Percentiles rank a stretch among this genome's conserved stretches.
Evolutionary conservation across 2,329 filamentous ascomycete species (phyloP).

Genomic region (Colletotrichum eremochloae): DNA sequence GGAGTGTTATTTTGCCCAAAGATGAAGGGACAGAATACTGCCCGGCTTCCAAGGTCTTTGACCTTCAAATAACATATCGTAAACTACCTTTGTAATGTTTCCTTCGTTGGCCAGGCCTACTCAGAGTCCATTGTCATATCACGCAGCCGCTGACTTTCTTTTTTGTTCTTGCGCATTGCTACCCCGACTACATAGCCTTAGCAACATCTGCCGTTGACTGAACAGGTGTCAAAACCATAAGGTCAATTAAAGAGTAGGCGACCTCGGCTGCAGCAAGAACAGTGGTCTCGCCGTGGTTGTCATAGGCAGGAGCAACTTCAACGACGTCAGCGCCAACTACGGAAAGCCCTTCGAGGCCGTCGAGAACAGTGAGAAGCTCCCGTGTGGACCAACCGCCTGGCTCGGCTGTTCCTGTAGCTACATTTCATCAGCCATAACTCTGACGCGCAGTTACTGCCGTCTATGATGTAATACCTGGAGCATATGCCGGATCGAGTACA

Average conservation of each 20-base stretch:
- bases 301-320: constrained; percentile 83
- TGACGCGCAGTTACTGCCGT: background rate
- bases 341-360: constrained; percentile 78
- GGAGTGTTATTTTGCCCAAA: background rate
- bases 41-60: background rate
- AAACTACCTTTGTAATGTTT: too few relatives aligned
- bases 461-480: constrained; percentile 62
- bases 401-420: constrained; percentile 81
- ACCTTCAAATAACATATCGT: too few relatives aligned
- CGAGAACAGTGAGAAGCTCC: constrained; percentile 80
- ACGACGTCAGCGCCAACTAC: constrained; percentile 85
- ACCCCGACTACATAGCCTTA: background rate
- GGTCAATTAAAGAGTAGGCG: constrained; percentile 78
- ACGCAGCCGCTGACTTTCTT: background rate
- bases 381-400: constrained; percentile 85
- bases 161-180: background rate
- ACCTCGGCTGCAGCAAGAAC: constrained; percentile 80
- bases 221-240: constrained; percentile 63
- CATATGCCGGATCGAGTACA: constrained; percentile 78
- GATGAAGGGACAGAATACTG: background rate
- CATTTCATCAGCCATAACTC: constrained; percentile 5
- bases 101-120: background rate
- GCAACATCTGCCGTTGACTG: constrained; percentile 28
- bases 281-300: constrained; percentile 79
- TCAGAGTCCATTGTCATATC: background rate